Evolutionary conservation across 2,329 filamentous ascomycete species (phyloP).

Genomic region (Cryphonectria nitschkei): DNA sequence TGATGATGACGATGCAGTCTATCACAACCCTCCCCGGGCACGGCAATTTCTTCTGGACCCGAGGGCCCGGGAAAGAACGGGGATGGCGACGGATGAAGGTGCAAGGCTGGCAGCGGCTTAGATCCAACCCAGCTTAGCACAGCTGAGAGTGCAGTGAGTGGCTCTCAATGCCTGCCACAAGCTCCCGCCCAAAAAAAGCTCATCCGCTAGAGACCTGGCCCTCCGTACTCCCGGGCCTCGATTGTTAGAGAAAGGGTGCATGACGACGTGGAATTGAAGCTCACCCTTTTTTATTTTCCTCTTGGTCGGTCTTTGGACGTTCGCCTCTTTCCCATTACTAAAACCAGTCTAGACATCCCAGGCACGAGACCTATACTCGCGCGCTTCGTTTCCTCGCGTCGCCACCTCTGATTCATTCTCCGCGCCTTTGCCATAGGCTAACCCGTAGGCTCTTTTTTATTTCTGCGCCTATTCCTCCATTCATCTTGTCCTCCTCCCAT

Average conservation of each 20-base stretch:
- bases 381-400: background rate
- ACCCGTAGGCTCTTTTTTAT: slow-evolving; percentile 6
- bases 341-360: background rate
- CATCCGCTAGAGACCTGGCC: slow-evolving; percentile 1
- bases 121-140: slow-evolving; percentile 17
- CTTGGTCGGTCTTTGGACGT: background rate
- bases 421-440: slow-evolving; percentile 11
- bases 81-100: background rate
- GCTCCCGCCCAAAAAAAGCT: slow-evolving; percentile 25
- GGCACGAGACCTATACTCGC: slow-evolving; percentile 23
- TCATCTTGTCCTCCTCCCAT: background rate
- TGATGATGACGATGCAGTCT: background rate
- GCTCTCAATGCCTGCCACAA: slow-evolving; percentile 2
- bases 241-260: slow-evolving; percentile 6
- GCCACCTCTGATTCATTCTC: slow-evolving; percentile 8
- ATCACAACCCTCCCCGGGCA: background rate
- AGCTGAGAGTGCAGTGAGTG: background rate
- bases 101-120: slow-evolving; percentile 5
- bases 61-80: slow-evolving; percentile 25
- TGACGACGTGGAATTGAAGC: slow-evolving; percentile 19
- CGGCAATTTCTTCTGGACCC: background rate
- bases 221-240: background rate
- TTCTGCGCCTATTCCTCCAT: slow-evolving; percentile 1
- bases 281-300: background rate
- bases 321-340: slow-evolving; percentile 5